Percentiles rank a stretch among this genome's conserved stretches.
Evolutionary conservation across 2,329 filamentous ascomycete genomes (phyloP).

Genomic region (Cryoendolithus antarcticus): DNA sequence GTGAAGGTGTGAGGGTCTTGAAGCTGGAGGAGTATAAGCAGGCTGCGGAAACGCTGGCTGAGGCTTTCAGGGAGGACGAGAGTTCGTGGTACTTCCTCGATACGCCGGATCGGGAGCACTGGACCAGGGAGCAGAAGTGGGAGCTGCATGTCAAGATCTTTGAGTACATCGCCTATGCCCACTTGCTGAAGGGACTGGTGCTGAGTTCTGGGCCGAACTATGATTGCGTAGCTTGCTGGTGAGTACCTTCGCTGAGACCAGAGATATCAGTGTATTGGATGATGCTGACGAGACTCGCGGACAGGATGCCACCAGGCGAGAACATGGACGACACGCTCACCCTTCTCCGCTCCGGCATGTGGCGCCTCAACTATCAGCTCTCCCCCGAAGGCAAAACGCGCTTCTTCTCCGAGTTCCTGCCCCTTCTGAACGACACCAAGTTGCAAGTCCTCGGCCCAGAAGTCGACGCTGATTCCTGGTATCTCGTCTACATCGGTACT

Average conservation of each 20-base stretch:
- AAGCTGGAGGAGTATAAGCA: slow-evolving; percentile 56
- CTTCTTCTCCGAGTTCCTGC: slow-evolving; percentile 67
- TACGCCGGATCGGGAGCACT: slow-evolving; percentile 52
- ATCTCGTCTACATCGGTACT: slow-evolving; percentile 73
- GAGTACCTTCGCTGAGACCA: slow-evolving; percentile 21
- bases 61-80: slow-evolving; percentile 65
- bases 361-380: slow-evolving; percentile 64
- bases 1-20: slow-evolving; percentile 48
- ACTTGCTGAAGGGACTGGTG: slow-evolving; percentile 61
- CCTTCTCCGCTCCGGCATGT: slow-evolving; percentile 61
- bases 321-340: slow-evolving; percentile 64
- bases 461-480: slow-evolving; percentile 55
- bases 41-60: slow-evolving; percentile 59
- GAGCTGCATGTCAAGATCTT: slow-evolving; percentile 65
- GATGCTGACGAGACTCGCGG: no score
- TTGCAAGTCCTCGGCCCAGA: slow-evolving; percentile 50
- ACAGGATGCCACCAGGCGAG: slow-evolving; percentile 64
- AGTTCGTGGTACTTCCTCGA: slow-evolving; percentile 64
- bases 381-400: slow-evolving; percentile 58
- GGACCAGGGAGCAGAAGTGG: slow-evolving; percentile 58
- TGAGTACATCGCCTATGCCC: slow-evolving; percentile 64
- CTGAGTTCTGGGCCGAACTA: slow-evolving; percentile 64
- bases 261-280: not conserved
- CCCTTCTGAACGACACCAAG: slow-evolving; percentile 63
- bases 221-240: slow-evolving; percentile 71